Base-by-base conservation (phyloP, 2,329 filamentous ascomycete species). In the Monilinia vaccinii-corymbosi region DNA sequence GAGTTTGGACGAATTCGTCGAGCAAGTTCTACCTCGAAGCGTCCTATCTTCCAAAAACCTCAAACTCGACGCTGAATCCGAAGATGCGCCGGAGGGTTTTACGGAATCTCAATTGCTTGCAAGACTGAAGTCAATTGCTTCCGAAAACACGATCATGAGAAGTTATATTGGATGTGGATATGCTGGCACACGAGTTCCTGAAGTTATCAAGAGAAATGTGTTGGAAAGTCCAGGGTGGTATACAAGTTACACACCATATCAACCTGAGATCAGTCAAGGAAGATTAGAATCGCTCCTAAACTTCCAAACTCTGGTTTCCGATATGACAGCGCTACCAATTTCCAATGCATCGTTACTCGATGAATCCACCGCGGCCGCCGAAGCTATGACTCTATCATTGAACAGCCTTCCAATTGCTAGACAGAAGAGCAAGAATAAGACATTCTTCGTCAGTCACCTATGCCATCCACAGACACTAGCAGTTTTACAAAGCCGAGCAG, bases 181-280 rank as follows among this genome's bases (percentile, higher is more conserved):
- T 79, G 91, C 93, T 66, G 87, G 85, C 40, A 93, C 91, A n/a
- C 82, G 87, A 66, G 87, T 89, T 0, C 93, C 93, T 5, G 83
- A 90, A 60, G 92, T 97, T 60, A 96, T 97, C 73, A 90, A 94
- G 79, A 82, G 92, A 67, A 97, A 97, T 72, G 81, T 97, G 5
- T 78, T 97, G 61, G 91, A 97, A 79, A 93, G 88, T 73, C 93
- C 93, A 6, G 91, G 87, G 11, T 97, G 93, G 93, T 97, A 97
- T 74, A 97, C 93, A 45, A 96, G 91, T 76, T 97, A 97, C 74
- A 97, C 93, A 0, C 93, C 93, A 18, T 97, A 97, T 75, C 93
- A 97, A 77, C 88, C 93, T 2, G 93, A 97, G 76, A 96, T 97
- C 77, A 96, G 91, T 73, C 93, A 97, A 76, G 93, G 93, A 40